Evolutionary conservation across 352 stramenopile species (phyloP).

Genomic region (Nothophytophthora sp.): DNA sequence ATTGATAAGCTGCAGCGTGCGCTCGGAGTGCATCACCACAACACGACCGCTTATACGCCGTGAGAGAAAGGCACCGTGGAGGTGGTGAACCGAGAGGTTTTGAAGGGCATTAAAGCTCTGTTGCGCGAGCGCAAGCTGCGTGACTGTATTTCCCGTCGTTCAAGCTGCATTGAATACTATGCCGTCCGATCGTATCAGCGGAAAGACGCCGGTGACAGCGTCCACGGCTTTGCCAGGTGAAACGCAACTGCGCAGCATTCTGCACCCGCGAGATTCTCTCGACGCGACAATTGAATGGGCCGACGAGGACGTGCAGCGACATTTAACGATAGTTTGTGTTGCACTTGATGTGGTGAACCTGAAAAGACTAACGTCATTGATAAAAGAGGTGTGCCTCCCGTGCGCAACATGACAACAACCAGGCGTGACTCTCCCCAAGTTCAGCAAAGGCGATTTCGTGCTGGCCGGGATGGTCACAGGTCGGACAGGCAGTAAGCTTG

Average conservation of each 20-base stretch:
- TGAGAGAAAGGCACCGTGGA: too few relatives aligned
- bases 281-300: conserved; percentile 5
- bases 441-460: conserved; percentile 17
- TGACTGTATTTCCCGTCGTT: conserved; percentile 3
- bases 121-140: too few relatives aligned
- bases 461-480: conserved; percentile 5
- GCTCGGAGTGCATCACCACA: too few relatives aligned
- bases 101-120: too few relatives aligned
- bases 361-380: too few relatives aligned
- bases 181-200: conserved; percentile 1
- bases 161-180: conserved; percentile 13
- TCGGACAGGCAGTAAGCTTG: conserved; percentile 14
- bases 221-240: conserved; percentile 8
- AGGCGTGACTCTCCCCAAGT: conserved; percentile 9
- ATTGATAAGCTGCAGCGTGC: too few relatives aligned
- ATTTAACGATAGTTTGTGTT: neutral
- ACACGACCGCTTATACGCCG: too few relatives aligned
- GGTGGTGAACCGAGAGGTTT: too few relatives aligned
- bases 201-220: conserved; percentile 4
- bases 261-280: neutral
- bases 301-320: neutral
- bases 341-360: conserved; percentile 10
- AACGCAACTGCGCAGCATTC: neutral
- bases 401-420: neutral
- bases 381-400: neutral